Evolutionary conservation across 139 green algal species (phyloP).

Genomic region (Chlorella sp.): DNA sequence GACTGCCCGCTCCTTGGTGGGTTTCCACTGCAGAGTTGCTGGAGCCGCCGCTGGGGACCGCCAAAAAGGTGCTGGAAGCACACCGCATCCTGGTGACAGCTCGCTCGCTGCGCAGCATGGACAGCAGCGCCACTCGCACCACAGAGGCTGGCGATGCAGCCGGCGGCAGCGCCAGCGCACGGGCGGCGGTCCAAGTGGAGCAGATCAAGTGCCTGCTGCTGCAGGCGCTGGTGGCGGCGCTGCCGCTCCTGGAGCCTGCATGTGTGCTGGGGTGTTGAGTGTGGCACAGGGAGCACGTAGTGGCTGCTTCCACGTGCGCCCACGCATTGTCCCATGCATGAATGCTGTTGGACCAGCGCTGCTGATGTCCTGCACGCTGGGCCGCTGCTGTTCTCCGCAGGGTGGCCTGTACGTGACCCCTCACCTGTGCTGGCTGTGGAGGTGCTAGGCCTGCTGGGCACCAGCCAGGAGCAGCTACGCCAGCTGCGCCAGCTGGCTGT

Average conservation of each 20-base stretch:
- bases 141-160: background rate
- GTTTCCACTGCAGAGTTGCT: constrained; percentile 20
- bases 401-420: constrained; percentile 19
- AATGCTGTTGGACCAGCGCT: background rate
- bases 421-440: constrained; percentile 31
- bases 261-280: background rate
- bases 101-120: constrained; percentile 32
- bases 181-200: constrained; percentile 1
- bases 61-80: constrained; percentile 34
- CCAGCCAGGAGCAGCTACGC: background rate
- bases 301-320: background rate
- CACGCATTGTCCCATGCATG: background rate
- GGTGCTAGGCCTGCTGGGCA: constrained; percentile 30
- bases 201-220: constrained; percentile 35
- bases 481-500: background rate
- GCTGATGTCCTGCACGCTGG: too few species aligned
- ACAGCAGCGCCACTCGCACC: background rate
- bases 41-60: background rate
- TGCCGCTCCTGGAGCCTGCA: constrained; percentile 25
- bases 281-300: too few species aligned
- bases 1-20: too few species aligned
- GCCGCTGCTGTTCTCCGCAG: background rate
- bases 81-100: constrained; percentile 45
- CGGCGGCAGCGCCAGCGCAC: background rate
- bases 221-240: constrained; percentile 10